Base-by-base conservation (phyloP, 169 alveolate species). In the Eimeria necatrix region DNA sequence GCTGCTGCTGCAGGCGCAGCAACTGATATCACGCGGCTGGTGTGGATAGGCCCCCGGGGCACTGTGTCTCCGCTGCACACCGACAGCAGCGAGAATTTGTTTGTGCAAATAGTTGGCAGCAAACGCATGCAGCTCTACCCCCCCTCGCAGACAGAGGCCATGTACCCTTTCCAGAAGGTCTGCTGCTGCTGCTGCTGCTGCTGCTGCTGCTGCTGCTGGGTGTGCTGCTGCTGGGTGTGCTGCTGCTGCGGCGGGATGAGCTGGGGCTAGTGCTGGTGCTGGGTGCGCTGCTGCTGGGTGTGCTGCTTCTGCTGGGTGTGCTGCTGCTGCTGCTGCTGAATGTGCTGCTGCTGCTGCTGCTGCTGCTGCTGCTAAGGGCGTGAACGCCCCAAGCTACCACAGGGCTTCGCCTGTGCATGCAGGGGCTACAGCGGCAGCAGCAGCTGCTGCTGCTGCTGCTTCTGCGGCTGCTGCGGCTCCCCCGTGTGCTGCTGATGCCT, bases 21-120 rank as follows among this genome's bases (percentile, higher is more conserved):
- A 12, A 56, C 71, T 32, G 68, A 53, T 78, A 61, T 41, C 5
- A 80, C 78, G 0, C 94, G 89, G n/a, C 26, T 94, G 52, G 85
- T 64, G 12, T 94, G 96, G 96, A 51, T 94, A 9, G 96, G 96
- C n/a, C 96, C 96, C 3, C 18, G 4, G 22, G 95, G 96, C 14
- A 94, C 95, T 1, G 91, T 94, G 51, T 90, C 96, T 3, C 96
- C 96, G 0, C 86, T 90, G 64, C 96, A 94, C 81, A 89, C 95
- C 10, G 96, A 94, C 89, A 64, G 46, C 41, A 74, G 86, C 85
- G 88, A 88, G 85, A 94, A 94, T 32, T 3, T 94, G 20, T 94
- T 94, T n/a, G 86, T 46, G 0, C 96, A 94, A 49, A 80, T 94
- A 5, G 88, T 87, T 7, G 96, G 96, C 49, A 6, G 53, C 73